These are phyloP conservation scores for Cucumis hystrix DNA, from an alignment of 306 rosid genomes.

Conservation along the genomic window DNA sequence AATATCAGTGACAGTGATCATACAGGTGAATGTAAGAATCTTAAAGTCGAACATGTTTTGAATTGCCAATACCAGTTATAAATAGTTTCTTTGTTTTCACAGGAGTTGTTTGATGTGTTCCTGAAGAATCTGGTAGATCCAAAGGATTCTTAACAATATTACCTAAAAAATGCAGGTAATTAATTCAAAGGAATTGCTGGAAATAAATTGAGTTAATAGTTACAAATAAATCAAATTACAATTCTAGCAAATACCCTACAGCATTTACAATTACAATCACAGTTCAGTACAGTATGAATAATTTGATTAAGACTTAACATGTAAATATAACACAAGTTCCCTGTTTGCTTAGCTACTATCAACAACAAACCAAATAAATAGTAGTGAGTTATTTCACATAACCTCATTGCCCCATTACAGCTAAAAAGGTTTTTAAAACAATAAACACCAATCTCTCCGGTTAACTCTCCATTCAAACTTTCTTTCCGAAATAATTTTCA, in stretches of 20 bases:
- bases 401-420: neutral
- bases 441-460: too few species aligned
- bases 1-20: neutral
- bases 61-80: slow-evolving; percentile 28
- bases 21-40: neutral
- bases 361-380: neutral
- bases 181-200: neutral
- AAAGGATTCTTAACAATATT: slow-evolving; percentile 5
- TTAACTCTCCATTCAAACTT: neutral
- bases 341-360: neutral
- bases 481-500: neutral
- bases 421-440: neutral
- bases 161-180: slow-evolving; percentile 16
- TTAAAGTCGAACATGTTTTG: neutral
- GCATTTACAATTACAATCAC: neutral
- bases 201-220: neutral
- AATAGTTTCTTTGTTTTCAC: slow-evolving; percentile 40
- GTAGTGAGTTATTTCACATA: neutral
- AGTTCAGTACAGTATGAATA: neutral
- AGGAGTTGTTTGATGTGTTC: slow-evolving; percentile 17
- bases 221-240: neutral
- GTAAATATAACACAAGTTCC: neutral
- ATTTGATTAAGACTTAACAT: neutral
- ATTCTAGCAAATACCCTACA: neutral
- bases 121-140: slow-evolving; percentile 17